Conservation (phyloP, 371 early-diverging fungal genomes). For the Rhizopus arrhizus region DNA sequence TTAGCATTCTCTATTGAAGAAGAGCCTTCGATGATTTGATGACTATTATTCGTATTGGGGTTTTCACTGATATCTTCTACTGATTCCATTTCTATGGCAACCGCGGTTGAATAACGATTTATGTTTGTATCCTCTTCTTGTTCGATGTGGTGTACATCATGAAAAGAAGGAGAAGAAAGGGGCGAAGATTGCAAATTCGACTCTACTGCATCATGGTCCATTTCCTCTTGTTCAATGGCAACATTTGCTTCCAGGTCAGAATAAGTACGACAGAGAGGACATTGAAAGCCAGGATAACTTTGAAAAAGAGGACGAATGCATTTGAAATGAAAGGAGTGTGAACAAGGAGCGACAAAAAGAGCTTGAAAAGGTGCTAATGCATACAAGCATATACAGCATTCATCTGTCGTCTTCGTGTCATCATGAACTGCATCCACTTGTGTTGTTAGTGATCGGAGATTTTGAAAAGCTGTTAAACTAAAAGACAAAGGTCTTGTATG, state of each 20-base stretch:
- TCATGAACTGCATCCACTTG: background rate
- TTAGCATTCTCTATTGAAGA: too few relatives aligned
- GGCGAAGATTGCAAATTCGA: conserved; percentile 11
- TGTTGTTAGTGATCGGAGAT: conserved; percentile 34
- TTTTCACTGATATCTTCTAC: background rate
- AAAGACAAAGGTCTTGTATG: conserved; percentile 36
- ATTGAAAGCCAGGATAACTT: conserved; percentile 81
- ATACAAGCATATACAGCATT: conserved; percentile 96
- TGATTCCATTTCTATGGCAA: background rate
- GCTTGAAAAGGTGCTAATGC: conserved; percentile 90
- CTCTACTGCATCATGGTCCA: background rate
- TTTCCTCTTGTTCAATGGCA: conserved; percentile 42
- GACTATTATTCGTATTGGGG: too few relatives aligned
- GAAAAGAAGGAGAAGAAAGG: too few relatives aligned
- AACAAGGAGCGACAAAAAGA: conserved; percentile 92
- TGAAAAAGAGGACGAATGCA: conserved; percentile 82
- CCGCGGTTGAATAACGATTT: background rate
- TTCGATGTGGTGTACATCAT: too few relatives aligned
- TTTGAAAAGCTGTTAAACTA: conserved; percentile 42
- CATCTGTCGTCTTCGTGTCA: conserved; percentile 48
- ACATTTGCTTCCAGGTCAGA: conserved; percentile 92
- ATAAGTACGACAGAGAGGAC: conserved; percentile 94
- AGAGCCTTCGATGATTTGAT: too few relatives aligned
- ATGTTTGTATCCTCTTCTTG: background rate
- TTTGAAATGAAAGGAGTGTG: conserved; percentile 94